Percentiles rank a stretch among this genome's conserved stretches.
Evolutionary conservation across 2,329 filamentous ascomycete genomes (phyloP).

Genomic region (Arthrobotrys sinensis): DNA sequence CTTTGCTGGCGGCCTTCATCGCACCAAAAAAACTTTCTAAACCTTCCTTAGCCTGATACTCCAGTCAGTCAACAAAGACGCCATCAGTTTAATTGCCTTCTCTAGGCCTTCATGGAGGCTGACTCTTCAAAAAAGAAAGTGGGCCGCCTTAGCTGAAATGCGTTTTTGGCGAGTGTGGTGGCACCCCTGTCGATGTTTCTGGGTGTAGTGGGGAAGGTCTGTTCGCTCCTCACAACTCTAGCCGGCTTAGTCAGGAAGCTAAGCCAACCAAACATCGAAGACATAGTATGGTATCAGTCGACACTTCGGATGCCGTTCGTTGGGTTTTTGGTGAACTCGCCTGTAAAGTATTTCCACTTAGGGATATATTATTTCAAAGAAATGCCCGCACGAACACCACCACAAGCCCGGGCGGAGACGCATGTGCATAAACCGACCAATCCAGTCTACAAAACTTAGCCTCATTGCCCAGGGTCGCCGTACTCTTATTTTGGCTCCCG

Average conservation of each 20-base stretch:
- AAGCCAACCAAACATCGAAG: slow-evolving; percentile 23
- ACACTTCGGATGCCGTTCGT: slow-evolving; percentile 29
- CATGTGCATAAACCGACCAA: slow-evolving; percentile 22
- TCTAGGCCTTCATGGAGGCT: slow-evolving; percentile 57
- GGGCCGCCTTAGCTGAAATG: slow-evolving; percentile 60
- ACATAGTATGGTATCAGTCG: slow-evolving; percentile 28
- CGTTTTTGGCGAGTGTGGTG: slow-evolving; percentile 59
- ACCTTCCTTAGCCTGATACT: slow-evolving; percentile 37
- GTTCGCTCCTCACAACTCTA: slow-evolving; percentile 52
- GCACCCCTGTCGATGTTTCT: slow-evolving; percentile 37
- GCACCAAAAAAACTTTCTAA: slow-evolving; percentile 36
- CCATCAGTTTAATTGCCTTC: slow-evolving; percentile 59
- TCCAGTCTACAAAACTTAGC: slow-evolving; percentile 44
- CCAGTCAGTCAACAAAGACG: slow-evolving; percentile 59
- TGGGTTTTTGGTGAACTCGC: slow-evolving; percentile 31
- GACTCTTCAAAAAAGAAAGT: slow-evolving; percentile 59
- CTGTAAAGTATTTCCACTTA: slow-evolving; percentile 56
- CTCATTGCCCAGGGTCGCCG: slow-evolving; percentile 56
- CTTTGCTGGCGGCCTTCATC: slow-evolving; percentile 55
- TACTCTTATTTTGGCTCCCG: slow-evolving; percentile 38
- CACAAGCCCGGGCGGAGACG: slow-evolving; percentile 11
- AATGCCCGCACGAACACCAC: slow-evolving; percentile 15
- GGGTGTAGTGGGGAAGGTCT: slow-evolving; percentile 25
- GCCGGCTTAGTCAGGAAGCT: slow-evolving; percentile 49
- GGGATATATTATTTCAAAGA: slow-evolving; percentile 53